Percentiles rank a stretch among this genome's conserved stretches.
These are phyloP conservation scores for Glebionis coronaria DNA, from an alignment of 129 eudicot species.

Conservation along the genomic window DNA sequence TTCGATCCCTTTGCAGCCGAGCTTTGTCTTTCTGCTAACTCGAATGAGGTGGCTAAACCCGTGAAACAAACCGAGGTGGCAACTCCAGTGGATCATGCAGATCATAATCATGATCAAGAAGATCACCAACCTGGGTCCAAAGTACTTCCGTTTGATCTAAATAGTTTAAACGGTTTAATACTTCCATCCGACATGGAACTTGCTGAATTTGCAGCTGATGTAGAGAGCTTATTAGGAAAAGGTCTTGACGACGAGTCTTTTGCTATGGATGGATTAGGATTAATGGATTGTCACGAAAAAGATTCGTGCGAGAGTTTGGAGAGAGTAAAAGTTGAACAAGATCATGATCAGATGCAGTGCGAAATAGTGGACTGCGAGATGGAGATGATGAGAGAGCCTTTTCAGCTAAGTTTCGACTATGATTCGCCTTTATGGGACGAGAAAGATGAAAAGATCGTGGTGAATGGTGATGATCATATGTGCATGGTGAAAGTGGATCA, in stretches of 20 bases:
- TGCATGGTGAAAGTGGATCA: conserved; percentile 26
- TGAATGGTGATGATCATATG: neutral
- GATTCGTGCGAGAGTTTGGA: conserved; percentile 23
- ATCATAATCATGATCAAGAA: neutral
- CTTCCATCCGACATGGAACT: conserved; percentile 65
- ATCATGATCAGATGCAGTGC: conserved; percentile 18
- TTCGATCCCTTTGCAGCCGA: conserved; percentile 61
- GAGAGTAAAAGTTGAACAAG: conserved; percentile 53
- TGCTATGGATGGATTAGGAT: conserved; percentile 59
- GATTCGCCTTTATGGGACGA: conserved; percentile 59
- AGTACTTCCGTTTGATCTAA: conserved; percentile 29
- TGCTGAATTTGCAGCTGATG: conserved; percentile 82
- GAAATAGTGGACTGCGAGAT: conserved; percentile 23
- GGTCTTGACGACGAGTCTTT: conserved; percentile 64
- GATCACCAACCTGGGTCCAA: conserved; percentile 13
- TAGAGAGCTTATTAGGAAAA: conserved; percentile 68
- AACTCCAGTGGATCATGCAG: conserved; percentile 4
- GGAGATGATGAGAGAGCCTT: conserved; percentile 54
- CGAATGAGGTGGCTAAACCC: conserved; percentile 32
- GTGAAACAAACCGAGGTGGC: conserved; percentile 25
- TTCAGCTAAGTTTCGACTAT: conserved; percentile 58
- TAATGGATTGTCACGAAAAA: conserved; percentile 38
- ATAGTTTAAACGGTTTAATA: conserved; percentile 38
- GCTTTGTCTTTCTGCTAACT: conserved; percentile 39
- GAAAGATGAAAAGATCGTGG: conserved; percentile 27